Percentiles rank a stretch among this genome's conserved stretches.
Conservation (phyloP, 345 rosid genomes). For the Acer campestre region DNA sequence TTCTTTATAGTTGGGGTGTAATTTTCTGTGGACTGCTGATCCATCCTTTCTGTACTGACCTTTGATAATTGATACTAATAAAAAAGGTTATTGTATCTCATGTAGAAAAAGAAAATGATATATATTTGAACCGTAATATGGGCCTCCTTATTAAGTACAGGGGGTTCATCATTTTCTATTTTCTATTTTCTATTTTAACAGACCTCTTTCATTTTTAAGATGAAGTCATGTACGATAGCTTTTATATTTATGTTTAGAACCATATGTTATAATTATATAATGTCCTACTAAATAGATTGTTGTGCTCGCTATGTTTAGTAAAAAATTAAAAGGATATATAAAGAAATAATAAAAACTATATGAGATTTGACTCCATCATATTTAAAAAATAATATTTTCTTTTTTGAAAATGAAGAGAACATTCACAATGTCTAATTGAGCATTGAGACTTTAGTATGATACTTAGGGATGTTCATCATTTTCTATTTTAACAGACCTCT, state of each 20-base stretch:
- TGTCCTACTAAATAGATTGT: background rate
- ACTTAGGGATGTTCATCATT: background rate
- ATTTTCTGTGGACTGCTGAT: background rate
- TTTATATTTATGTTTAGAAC: background rate
- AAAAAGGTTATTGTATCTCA: background rate
- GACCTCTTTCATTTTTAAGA: background rate
- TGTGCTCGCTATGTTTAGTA: background rate
- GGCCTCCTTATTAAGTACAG: background rate
- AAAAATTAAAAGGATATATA: too few relatives aligned
- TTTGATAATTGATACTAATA: background rate
- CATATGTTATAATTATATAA: background rate
- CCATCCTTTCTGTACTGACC: background rate
- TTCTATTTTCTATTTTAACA: too few relatives aligned
- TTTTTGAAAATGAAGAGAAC: background rate
- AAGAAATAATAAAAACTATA: too few relatives aligned
- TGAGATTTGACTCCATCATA: background rate
- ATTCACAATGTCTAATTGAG: background rate
- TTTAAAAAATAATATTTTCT: background rate
- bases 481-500: background rate
- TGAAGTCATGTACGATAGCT: background rate
- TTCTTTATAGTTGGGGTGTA: background rate
- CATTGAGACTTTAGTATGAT: background rate
- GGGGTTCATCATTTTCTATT: background rate
- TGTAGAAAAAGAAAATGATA: background rate
- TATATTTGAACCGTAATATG: background rate